A percentile compares a stretch with the other conserved stretches of the same genome.
These are phyloP conservation scores for Tolypocladium endophyticum DNA, from an alignment of 2,329 filamentous ascomycete genomes.

Conservation along the genomic window DNA sequence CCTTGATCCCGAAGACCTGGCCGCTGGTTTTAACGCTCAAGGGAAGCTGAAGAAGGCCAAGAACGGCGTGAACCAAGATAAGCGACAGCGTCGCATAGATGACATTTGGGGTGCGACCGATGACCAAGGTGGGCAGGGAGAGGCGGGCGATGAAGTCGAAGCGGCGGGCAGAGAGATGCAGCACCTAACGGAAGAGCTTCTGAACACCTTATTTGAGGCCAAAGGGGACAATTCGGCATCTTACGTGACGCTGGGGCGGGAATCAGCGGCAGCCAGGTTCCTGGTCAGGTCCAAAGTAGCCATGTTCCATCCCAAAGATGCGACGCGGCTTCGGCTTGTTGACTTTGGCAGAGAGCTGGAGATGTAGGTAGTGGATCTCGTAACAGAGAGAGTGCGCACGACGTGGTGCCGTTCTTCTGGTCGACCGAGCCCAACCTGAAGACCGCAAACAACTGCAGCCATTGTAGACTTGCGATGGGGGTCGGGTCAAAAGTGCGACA, in stretches of 20 bases:
- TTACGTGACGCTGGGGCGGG: slow-evolving; percentile 47
- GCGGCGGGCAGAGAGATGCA: slow-evolving; percentile 48
- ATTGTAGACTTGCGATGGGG: background rate
- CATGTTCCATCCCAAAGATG: slow-evolving; percentile 55
- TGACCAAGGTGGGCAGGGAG: slow-evolving; percentile 8
- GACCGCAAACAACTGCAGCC: background rate
- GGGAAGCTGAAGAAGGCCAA: slow-evolving; percentile 44
- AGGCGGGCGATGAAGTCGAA: slow-evolving; percentile 33
- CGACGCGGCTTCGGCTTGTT: slow-evolving; percentile 45
- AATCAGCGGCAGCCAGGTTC: slow-evolving; percentile 53
- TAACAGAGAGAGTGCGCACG: background rate
- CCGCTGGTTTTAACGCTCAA: slow-evolving; percentile 48
- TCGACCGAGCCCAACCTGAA: background rate
- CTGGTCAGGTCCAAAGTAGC: slow-evolving; percentile 56
- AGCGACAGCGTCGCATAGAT: slow-evolving; percentile 50
- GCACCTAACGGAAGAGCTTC: slow-evolving; percentile 46
- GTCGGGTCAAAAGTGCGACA: background rate
- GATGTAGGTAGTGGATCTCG: slow-evolving; percentile 21
- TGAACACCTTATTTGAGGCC: slow-evolving; percentile 46
- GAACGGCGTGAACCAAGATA: slow-evolving; percentile 30
- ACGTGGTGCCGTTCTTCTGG: background rate
- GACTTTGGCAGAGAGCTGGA: slow-evolving; percentile 57
- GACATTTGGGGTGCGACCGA: slow-evolving; percentile 45
- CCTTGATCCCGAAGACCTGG: slow-evolving; percentile 47
- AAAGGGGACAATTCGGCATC: slow-evolving; percentile 43